A percentile compares a stretch with the other conserved stretches of the same genome.
These are phyloP conservation scores for Talaromyces sp. DNA, from an alignment of 2,329 filamentous ascomycete genomes.

Conservation along the genomic window DNA sequence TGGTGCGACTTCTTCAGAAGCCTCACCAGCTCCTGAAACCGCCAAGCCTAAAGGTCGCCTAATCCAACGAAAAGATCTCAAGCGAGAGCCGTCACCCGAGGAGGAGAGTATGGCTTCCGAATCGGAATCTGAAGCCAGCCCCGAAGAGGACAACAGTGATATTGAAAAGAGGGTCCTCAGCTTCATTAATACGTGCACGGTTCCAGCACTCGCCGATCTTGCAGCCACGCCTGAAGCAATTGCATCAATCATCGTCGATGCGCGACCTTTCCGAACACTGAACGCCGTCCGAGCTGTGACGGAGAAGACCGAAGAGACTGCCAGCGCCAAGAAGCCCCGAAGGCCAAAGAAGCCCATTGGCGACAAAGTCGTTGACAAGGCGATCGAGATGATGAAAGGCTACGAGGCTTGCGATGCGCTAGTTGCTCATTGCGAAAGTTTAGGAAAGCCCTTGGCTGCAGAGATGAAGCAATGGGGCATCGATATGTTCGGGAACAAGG, in stretches of 20 bases:
- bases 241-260: slow-evolving; percentile 64
- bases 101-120: slow-evolving; percentile 45
- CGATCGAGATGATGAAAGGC: slow-evolving; percentile 69
- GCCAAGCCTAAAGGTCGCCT: slow-evolving; percentile 40
- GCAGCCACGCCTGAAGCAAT: slow-evolving; percentile 68
- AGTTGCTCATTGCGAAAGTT: slow-evolving; percentile 68
- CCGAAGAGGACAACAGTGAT: slow-evolving; percentile 40
- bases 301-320: slow-evolving; percentile 39
- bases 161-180: slow-evolving; percentile 61
- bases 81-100: slow-evolving; percentile 34
- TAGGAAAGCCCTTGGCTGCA: slow-evolving; percentile 63
- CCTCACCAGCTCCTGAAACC: slow-evolving; percentile 24
- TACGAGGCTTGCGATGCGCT: slow-evolving; percentile 81
- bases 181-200: slow-evolving; percentile 77
- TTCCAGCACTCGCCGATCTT: slow-evolving; percentile 75
- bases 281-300: slow-evolving; percentile 64
- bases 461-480: slow-evolving; percentile 67
- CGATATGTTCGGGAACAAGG: slow-evolving; percentile 59
- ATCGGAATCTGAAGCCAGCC: slow-evolving; percentile 41
- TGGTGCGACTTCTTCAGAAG: slow-evolving; percentile 24
- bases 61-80: slow-evolving; percentile 47
- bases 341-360: slow-evolving; percentile 56
- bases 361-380: slow-evolving; percentile 63
- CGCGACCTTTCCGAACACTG: slow-evolving; percentile 69
- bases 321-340: slow-evolving; percentile 48